Evolutionary conservation across 2,329 filamentous ascomycete genomes (phyloP).

Genomic region (Epichloe glyceriae): DNA sequence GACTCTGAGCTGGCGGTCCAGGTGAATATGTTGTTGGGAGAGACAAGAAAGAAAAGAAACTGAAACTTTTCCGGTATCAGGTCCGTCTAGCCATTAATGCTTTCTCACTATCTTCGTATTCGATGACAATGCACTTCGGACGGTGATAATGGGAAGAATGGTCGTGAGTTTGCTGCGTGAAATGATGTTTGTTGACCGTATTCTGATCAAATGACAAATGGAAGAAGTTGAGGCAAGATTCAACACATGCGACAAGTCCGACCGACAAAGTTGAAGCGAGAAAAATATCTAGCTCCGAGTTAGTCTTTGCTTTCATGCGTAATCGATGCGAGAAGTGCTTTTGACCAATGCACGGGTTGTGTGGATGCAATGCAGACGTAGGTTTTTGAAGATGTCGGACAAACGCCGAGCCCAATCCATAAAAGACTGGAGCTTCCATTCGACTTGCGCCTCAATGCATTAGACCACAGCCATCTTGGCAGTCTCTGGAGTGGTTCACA

Average conservation of each 20-base stretch:
- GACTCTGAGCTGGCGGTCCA: neutral
- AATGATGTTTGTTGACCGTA: neutral
- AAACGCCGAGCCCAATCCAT: no score
- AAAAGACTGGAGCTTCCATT: neutral
- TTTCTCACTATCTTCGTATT: constrained; percentile 10
- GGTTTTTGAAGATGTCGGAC: neutral
- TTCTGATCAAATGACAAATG: neutral
- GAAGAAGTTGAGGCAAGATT: neutral
- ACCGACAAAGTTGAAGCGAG: neutral
- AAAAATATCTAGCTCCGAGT: neutral
- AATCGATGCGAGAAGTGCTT: neutral
- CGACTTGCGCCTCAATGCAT: neutral
- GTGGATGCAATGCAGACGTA: neutral
- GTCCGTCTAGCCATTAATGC: constrained; percentile 21
- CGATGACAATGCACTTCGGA: constrained; percentile 9
- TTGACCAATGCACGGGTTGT: neutral
- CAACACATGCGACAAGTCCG: neutral
- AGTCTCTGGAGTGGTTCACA: neutral
- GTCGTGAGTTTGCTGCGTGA: neutral
- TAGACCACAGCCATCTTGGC: neutral
- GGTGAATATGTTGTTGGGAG: neutral
- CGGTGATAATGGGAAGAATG: neutral
- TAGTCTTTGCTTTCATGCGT: neutral
- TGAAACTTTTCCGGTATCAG: constrained; percentile 11
- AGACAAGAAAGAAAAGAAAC: constrained; percentile 6